Evolutionary conservation across 1,284 basidiomycete genomes (phyloP).

Genomic region (Sporisorium exsertum): DNA sequence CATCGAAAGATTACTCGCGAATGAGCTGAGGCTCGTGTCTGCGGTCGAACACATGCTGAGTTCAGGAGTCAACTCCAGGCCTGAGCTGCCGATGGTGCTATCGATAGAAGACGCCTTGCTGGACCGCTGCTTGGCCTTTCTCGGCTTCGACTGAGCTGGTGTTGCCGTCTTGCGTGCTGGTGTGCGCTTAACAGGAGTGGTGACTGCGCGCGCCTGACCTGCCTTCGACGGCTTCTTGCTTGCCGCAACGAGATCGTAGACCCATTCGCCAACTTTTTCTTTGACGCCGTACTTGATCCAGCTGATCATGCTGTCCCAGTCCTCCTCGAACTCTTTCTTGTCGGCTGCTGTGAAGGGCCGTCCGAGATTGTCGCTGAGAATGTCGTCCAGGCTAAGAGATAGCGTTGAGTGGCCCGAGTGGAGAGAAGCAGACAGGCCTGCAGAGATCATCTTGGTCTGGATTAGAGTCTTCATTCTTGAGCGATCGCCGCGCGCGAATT

Average conservation of each 20-base stretch:
- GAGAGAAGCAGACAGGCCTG: background rate
- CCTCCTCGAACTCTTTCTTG: conserved; percentile 36
- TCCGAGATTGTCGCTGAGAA: conserved; percentile 29
- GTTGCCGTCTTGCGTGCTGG: conserved; percentile 21
- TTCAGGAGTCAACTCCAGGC: conserved; percentile 30
- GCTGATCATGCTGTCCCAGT: conserved; percentile 51
- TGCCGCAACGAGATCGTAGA: conserved; percentile 40
- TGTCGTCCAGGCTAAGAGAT: conserved; percentile 13
- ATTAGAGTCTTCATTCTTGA: conserved; percentile 27
- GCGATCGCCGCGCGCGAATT: conserved; percentile 49
- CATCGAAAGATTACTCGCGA: conserved; percentile 24
- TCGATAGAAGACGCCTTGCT: conserved; percentile 25
- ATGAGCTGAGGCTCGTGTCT: conserved; percentile 29
- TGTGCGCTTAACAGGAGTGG: conserved; percentile 26
- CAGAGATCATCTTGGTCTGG: conserved; percentile 33
- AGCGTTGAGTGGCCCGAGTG: background rate
- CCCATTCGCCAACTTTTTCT: conserved; percentile 57
- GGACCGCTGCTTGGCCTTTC: conserved; percentile 11
- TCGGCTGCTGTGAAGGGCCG: conserved; percentile 14
- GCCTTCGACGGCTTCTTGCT: conserved; percentile 29
- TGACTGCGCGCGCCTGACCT: conserved; percentile 17
- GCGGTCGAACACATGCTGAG: conserved; percentile 43
- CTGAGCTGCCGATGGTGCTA: background rate
- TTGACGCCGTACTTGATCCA: conserved; percentile 55
- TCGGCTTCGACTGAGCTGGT: conserved; percentile 8